phyloP scores from a whole-genome alignment of 257 asterid genomes.

The Penstemon newberryi region DNA sequence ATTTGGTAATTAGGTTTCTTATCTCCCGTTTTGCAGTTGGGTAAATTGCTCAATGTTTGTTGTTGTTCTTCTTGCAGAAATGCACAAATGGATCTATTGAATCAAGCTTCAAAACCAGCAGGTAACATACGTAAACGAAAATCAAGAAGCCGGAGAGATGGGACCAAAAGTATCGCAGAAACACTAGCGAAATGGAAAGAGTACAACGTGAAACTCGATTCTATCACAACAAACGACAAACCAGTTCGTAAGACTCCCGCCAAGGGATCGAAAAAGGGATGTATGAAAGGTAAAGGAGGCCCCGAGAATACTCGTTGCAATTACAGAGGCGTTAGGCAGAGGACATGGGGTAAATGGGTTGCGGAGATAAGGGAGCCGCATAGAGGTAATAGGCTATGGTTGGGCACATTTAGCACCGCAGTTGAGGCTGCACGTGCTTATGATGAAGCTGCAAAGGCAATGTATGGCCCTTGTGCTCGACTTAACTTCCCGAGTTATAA shows the following conservation, averaged over 20 bases:
- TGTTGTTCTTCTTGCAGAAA: constrained; percentile 17
- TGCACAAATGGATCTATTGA: constrained; percentile 14
- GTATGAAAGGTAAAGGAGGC: constrained; percentile 70
- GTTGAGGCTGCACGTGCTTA: constrained; percentile 56
- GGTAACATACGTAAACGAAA: constrained; percentile 43
- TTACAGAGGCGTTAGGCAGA: constrained; percentile 64
- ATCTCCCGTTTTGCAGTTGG: background rate
- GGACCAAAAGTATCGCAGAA: constrained; percentile 36
- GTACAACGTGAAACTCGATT: constrained; percentile 37
- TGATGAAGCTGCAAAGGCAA: constrained; percentile 58
- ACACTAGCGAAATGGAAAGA: constrained; percentile 58
- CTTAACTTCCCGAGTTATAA: constrained; percentile 41
- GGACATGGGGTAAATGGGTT: constrained; percentile 82
- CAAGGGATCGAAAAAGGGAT: constrained; percentile 66
- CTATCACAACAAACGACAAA: constrained; percentile 25
- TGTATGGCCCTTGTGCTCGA: constrained; percentile 53
- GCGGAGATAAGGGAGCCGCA: constrained; percentile 69
- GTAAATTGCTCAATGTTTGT: background rate
- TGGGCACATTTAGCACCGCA: constrained; percentile 52
- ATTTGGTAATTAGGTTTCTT: background rate
- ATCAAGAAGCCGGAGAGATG: constrained; percentile 39
- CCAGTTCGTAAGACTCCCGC: constrained; percentile 45
- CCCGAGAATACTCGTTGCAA: constrained; percentile 51
- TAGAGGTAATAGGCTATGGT: constrained; percentile 53
- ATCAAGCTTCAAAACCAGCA: constrained; percentile 22